Evolutionary conservation across 257 asterid species (phyloP).

Genomic region (Solanum ahanhuiri): DNA sequence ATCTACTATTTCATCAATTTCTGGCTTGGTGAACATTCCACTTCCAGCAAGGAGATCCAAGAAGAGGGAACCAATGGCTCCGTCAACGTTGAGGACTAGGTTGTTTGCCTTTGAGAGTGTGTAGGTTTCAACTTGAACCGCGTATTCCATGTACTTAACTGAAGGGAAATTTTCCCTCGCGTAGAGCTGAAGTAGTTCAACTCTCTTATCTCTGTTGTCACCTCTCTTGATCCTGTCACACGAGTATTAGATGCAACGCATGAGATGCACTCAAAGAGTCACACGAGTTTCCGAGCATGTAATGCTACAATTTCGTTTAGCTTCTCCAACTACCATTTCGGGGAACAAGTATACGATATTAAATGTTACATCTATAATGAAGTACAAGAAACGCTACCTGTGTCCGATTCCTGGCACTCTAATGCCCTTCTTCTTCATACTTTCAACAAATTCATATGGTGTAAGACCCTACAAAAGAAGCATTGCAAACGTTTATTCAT

Average conservation of each 20-base stretch:
- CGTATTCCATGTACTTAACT: conserved; percentile 98
- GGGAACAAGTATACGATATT: not conserved
- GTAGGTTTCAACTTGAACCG: conserved; percentile 91
- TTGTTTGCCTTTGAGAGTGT: conserved; percentile 95
- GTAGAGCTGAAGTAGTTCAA: conserved; percentile 70
- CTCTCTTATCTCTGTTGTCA: conserved; percentile 99
- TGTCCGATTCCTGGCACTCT: conserved; percentile 99
- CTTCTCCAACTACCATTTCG: not conserved
- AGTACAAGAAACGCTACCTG: conserved; percentile 36
- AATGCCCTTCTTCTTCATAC: conserved; percentile 99
- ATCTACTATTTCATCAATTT: conserved; percentile 82
- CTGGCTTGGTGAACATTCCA: conserved; percentile 94
- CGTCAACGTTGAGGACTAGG: conserved; percentile 93
- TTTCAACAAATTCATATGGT: conserved; percentile 92
- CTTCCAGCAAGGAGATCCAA: conserved; percentile 99
- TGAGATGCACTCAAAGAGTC: not conserved
- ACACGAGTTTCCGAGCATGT: not conserved
- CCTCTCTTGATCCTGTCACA: conserved; percentile 84
- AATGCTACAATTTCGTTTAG: not conserved
- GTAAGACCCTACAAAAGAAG: conserved; percentile 51
- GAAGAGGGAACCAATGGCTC: conserved; percentile 97
- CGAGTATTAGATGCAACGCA: not conserved
- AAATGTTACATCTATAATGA: not conserved
- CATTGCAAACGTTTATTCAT: not conserved
- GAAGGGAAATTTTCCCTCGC: conserved; percentile 90